Base-by-base conservation (phyloP, 106 monocot genomes). In the Dioscorea zingiberensis region DNA sequence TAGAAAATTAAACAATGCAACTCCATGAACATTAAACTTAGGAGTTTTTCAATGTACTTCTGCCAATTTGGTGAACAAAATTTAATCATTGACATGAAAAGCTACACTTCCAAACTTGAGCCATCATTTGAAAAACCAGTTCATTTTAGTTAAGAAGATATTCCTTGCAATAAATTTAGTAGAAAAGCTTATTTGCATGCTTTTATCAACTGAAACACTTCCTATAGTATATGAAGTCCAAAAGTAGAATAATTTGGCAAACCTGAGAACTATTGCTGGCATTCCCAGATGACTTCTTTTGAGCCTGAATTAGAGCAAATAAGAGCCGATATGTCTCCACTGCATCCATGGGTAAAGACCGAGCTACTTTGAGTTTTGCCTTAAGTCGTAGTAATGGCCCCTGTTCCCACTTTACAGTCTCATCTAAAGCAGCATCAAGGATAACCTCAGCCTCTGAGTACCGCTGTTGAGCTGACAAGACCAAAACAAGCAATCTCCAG, bases 301-400 rank as follows among this genome's bases (percentile, higher is more conserved):
- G 91, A 53, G 94, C 94, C 68, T 91, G 94, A 82, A 95, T 79
- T 27, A 95, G 81, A 60, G 91, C 94, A 78, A 91, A 81, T 25
- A 95, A 59, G 27, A 85, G 63, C 1, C 83, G 69, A 57, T 95
- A 95, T 62, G 80, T 65, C 47, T 88, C 94, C 30, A 85, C 72
- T 58, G 94, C 91, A 68, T 91, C 91, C 81, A 81, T 76, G 9
- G 91, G 87, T 38, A 71, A 73, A 13, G 80, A 83, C 62, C 75
- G 83, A 66, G 91, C 85, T 29, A 74, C 86, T 76, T 92, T 91
- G 25, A 97, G 54, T 63, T 97, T 97, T 73, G 95, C 88, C 76
- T 81, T 97, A n/a, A 95, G 83, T 66, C 88, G 79, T 21, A 97
- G 81, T 28, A 97, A 64, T 32, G 83, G 75, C 27, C 85, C 91